A percentile compares a stretch with the other conserved stretches of the same genome.
Conservation (phyloP, 1,284 basidiomycete species). For the Flammula alnicola region DNA sequence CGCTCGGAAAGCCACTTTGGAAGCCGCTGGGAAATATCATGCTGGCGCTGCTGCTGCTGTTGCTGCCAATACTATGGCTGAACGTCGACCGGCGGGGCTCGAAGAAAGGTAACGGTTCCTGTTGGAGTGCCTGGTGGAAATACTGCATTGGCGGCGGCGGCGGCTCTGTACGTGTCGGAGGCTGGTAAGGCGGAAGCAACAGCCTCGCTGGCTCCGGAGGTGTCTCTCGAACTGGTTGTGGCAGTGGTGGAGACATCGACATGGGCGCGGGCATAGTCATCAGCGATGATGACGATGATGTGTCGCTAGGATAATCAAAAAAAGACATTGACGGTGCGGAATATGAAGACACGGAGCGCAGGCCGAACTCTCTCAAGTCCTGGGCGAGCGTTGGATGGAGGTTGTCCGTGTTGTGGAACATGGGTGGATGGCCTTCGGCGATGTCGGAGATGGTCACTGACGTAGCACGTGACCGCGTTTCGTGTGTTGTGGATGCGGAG, state of each 20-base stretch:
- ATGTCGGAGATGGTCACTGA: conserved; percentile 28
- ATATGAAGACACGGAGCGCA: not conserved
- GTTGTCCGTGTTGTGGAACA: conserved; percentile 12
- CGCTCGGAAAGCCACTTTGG: conserved; percentile 10
- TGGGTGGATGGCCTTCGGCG: conserved; percentile 12
- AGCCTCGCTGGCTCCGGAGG: conserved; percentile 6
- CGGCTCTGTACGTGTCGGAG: no score
- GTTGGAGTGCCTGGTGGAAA: conserved; percentile 13
- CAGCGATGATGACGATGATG: no score
- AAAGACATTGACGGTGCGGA: conserved; percentile 12
- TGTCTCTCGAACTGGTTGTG: no score
- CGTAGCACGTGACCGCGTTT: conserved; percentile 22
- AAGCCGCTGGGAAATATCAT: not conserved
- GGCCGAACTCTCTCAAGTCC: conserved; percentile 23
- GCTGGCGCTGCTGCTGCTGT: not conserved
- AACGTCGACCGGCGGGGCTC: conserved; percentile 6
- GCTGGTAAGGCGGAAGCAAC: not conserved
- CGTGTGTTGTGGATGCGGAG: conserved; percentile 6
- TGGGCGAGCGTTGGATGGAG: conserved; percentile 18
- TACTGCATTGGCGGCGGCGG: conserved; percentile 4
- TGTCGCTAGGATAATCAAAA: conserved; percentile 16
- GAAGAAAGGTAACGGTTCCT: conserved; percentile 3
- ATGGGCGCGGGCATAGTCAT: conserved; percentile 5
- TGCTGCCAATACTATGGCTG: not conserved
- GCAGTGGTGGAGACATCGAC: conserved; percentile 3